Base-by-base conservation (phyloP, 768 basidiomycete species). In the Fistulinella prunicolor region DNA sequence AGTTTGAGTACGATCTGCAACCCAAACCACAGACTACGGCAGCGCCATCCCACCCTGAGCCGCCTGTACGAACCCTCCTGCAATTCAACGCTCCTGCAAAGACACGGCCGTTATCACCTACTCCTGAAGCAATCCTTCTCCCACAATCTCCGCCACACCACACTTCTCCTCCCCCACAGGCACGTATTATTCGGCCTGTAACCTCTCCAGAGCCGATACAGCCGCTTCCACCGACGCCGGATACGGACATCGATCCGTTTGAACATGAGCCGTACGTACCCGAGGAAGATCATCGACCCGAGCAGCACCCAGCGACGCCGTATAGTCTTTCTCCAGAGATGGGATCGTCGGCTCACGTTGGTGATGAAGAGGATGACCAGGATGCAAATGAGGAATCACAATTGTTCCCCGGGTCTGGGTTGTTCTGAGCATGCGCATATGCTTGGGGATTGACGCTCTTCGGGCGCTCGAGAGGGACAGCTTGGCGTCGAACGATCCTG, bases 1-100 rank as follows among this genome's bases (percentile, higher is more conserved):
- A 73, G 74, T 73, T 73, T 44, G 72, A 74, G 56, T 73, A 73
- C 42, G 71, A 74, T 40, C 63, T 60, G 2, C 62, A 55, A 42
- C 54, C 63, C 16, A 49, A 32, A 13, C 30, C 59, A 2, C 54
- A 47, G 13, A 39, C 54, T 13, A 36, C 5, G 20, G 23, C 53
- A 24, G 29, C 49, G 1, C 54, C 56, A 50, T 42, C 61, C 26
- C 62, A 46, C 16, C 47, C 50, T 41, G 57, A 51, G 21, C 51
- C 53, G 20, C 32, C 37, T 9, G 32, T 46, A 6, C 42, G 43
- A 28, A 26, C 17, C 6, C 35, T 52, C 19, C 58, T 49, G 26
- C 61, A 58, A 49, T 43, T 43, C 38, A 45, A 41, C 20, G 10
- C 24, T 9, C 53, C 56, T 3, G 46, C 49, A 8, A 51, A 29